Conservation (phyloP, 768 basidiomycete species). For the Boletus sensibilis region DNA sequence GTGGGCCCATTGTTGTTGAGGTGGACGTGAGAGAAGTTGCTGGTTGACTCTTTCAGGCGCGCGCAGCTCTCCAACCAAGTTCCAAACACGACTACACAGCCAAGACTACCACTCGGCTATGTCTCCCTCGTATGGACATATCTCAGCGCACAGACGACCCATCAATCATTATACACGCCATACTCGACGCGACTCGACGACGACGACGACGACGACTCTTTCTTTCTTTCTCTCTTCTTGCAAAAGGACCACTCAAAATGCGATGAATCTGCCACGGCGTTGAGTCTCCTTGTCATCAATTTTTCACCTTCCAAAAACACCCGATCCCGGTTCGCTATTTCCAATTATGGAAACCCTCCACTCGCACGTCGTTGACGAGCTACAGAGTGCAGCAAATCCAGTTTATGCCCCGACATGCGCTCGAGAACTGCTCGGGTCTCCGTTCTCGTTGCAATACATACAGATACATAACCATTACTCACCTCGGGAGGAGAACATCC, state of each 20-base stretch:
- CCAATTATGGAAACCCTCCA: slow-evolving; percentile 24
- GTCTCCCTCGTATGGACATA: not conserved
- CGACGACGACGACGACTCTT: not conserved
- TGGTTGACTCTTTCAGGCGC: slow-evolving; percentile 21
- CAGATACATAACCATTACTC: no score
- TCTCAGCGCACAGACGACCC: not conserved
- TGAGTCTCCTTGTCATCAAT: slow-evolving; percentile 21
- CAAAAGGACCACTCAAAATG: slow-evolving; percentile 1
- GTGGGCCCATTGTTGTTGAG: slow-evolving; percentile 38
- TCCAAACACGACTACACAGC: slow-evolving; percentile 37
- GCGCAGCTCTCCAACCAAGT: slow-evolving; percentile 28
- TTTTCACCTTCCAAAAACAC: slow-evolving; percentile 22
- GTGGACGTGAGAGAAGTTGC: slow-evolving; percentile 28
- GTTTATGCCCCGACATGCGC: no score
- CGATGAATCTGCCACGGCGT: slow-evolving; percentile 17
- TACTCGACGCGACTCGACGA: not conserved
- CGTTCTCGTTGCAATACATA: no score
- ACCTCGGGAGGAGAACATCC: not conserved
- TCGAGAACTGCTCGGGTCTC: no score
- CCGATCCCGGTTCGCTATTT: slow-evolving; percentile 22
- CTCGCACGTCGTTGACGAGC: not conserved
- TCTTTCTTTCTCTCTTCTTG: not conserved
- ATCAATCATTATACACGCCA: no score
- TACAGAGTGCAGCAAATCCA: no score
- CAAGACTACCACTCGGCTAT: slow-evolving; percentile 10